phyloP scores from a whole-genome alignment of 176 grass and related monocot genomes.

The Eremochloa ophiuroides region DNA sequence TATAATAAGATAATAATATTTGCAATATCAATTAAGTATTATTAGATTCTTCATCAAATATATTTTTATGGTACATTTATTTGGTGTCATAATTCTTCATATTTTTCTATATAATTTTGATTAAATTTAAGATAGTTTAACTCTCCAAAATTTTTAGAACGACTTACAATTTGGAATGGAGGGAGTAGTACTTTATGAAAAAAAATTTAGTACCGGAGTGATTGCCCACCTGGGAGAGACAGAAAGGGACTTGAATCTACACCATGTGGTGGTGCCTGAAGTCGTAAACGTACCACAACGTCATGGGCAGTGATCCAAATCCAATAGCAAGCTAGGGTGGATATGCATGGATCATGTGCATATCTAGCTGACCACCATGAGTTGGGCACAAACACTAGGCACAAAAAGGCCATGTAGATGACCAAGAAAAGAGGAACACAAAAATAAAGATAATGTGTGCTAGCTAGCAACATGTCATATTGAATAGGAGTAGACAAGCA shows the following conservation, averaged over 20 bases:
- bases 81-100: too few species aligned
- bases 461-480: not conserved
- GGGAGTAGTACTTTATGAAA: not conserved
- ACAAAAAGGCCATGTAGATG: not conserved
- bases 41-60: too few species aligned
- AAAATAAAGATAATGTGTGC: not conserved
- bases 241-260: conserved; percentile 41
- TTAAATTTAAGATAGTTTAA: too few species aligned
- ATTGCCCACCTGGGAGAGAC: conserved; percentile 13
- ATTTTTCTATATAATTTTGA: too few species aligned
- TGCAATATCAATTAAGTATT: too few species aligned
- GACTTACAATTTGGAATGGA: too few species aligned
- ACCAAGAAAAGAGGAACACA: not conserved
- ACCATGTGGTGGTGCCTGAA: not conserved
- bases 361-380: conserved; percentile 10
- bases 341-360: not conserved
- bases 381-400: not conserved
- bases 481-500: not conserved
- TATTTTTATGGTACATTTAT: too few species aligned
- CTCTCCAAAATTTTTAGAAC: too few species aligned
- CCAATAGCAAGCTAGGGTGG: not conserved
- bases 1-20: too few species aligned
- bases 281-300: not conserved
- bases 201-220: not conserved
- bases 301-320: conserved; percentile 34